A percentile compares a stretch with the other conserved stretches of the same genome.
phyloP scores from a whole-genome alignment of 2,329 filamentous ascomycete species.

The Trichoderma hamatum region DNA sequence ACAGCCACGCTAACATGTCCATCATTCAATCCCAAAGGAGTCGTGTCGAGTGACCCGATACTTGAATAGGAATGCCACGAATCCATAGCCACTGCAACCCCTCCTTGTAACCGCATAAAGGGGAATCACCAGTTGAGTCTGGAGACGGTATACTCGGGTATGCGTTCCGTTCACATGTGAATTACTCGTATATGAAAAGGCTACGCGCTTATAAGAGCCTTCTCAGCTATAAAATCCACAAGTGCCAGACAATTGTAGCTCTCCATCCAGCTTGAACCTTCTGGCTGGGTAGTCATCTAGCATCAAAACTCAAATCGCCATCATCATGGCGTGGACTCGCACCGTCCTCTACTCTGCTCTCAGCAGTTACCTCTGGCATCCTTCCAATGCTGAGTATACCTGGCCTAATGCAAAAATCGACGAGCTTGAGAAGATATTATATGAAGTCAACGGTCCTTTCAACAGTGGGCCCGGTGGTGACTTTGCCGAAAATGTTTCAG shows the following conservation, averaged over 20 bases:
- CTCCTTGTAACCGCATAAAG: not conserved
- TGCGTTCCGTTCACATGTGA: not conserved
- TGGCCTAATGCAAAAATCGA: conserved; percentile 1
- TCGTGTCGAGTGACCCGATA: not conserved
- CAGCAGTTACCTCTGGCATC: not conserved
- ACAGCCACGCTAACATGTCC: not conserved
- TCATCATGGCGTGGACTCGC: conserved; percentile 12
- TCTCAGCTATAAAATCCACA: not conserved
- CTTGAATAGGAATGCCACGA: not conserved
- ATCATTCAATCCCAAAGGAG: not conserved
- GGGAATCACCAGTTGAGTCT: not conserved
- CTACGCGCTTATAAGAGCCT: not conserved
- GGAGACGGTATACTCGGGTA: not conserved
- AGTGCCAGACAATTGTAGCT: not conserved
- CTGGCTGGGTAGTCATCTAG: not conserved
- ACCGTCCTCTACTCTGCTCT: not conserved
- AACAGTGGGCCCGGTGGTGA: not conserved
- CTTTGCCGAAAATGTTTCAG: not conserved
- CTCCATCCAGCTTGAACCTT: not conserved
- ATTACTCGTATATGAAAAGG: not conserved
- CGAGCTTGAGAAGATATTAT: not conserved
- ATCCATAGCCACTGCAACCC: not conserved
- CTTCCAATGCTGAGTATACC: not conserved
- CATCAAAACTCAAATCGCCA: not conserved
- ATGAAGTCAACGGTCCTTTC: not conserved